Conservation (phyloP, 495 filamentous ascomycete species). For the Halenospora varia region DNA sequence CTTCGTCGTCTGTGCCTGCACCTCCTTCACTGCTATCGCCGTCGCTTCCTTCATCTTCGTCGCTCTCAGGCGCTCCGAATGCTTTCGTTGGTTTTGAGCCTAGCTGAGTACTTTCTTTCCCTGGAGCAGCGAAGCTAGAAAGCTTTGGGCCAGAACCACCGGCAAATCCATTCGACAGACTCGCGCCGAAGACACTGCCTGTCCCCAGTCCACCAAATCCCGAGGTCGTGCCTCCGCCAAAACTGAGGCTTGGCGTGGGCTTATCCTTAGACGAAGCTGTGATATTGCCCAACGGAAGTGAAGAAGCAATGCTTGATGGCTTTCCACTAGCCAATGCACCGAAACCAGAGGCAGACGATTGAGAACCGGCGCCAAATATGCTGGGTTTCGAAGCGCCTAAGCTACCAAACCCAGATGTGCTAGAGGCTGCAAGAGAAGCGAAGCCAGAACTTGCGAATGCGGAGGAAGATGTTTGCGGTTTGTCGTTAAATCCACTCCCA, state of each 20-base stretch:
- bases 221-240: slow-evolving; percentile 27
- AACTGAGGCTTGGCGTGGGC: slow-evolving; percentile 25
- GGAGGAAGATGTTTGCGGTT: slow-evolving; percentile 35
- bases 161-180: slow-evolving; percentile 40
- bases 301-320: slow-evolving; percentile 5
- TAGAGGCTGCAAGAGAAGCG: slow-evolving; percentile 42
- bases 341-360: slow-evolving; percentile 22
- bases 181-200: slow-evolving; percentile 23
- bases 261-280: slow-evolving; percentile 14
- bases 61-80: slow-evolving; percentile 67
- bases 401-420: slow-evolving; percentile 45
- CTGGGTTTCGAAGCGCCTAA: slow-evolving; percentile 35
- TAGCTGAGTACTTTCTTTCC: slow-evolving; percentile 43
- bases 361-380: slow-evolving; percentile 26
- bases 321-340: slow-evolving; percentile 16
- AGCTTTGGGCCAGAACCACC: slow-evolving; percentile 51
- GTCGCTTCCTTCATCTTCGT: slow-evolving; percentile 47
- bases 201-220: slow-evolving; percentile 32
- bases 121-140: slow-evolving; percentile 66
- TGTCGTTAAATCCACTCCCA: slow-evolving; percentile 1
- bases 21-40: slow-evolving; percentile 35
- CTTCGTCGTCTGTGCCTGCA: slow-evolving; percentile 21
- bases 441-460: slow-evolving; percentile 50
- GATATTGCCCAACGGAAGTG: slow-evolving; percentile 14
- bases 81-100: slow-evolving; percentile 57